Evolutionary conservation across 2,329 filamentous ascomycete species (phyloP).

Genomic region (Fusarium compactum): DNA sequence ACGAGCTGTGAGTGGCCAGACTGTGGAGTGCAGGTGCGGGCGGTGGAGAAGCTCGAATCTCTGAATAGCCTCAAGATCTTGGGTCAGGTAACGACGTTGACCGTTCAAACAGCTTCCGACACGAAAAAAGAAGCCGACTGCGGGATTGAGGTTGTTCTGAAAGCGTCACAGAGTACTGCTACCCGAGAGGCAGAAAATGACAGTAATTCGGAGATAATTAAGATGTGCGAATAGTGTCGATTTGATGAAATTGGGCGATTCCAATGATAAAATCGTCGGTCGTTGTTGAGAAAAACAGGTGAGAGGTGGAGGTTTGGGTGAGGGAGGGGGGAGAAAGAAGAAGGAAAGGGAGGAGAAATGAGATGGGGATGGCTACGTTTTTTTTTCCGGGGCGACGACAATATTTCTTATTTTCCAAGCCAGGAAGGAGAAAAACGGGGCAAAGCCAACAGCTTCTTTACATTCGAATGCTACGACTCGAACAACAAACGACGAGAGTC

Average conservation of each 20-base stretch:
- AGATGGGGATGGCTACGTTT: slow-evolving; percentile 65
- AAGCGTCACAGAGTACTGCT: slow-evolving; percentile 47
- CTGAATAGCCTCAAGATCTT: slow-evolving; percentile 58
- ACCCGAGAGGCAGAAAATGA: slow-evolving; percentile 52
- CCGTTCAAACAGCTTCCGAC: slow-evolving; percentile 12
- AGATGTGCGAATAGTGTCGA: slow-evolving; percentile 51
- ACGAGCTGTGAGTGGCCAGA: slow-evolving; percentile 46
- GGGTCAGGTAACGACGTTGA: slow-evolving; percentile 37
- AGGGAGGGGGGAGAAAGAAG: slow-evolving; percentile 39
- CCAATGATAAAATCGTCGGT: slow-evolving; percentile 48
- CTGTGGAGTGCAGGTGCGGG: slow-evolving; percentile 36
- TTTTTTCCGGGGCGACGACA: slow-evolving; percentile 57
- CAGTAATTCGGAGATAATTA: slow-evolving; percentile 53
- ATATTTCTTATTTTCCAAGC: slow-evolving; percentile 59
- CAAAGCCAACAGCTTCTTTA: slow-evolving; percentile 46
- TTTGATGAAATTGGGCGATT: slow-evolving; percentile 58
- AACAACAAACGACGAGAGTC: slow-evolving; percentile 12
- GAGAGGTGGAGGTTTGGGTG: slow-evolving; percentile 45
- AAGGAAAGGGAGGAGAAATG: slow-evolving; percentile 44
- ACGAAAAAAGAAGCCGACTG: slow-evolving; percentile 40
- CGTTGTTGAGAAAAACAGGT: slow-evolving; percentile 53
- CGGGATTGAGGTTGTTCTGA: slow-evolving; percentile 42
- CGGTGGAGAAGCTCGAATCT: slow-evolving; percentile 46
- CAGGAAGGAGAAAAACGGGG: slow-evolving; percentile 62
- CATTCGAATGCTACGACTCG: slow-evolving; percentile 44